Percentiles rank a stretch among this genome's conserved stretches.
phyloP scores from a whole-genome alignment of 768 basidiomycete genomes.

The Porphyrellus cyaneotinctus region DNA sequence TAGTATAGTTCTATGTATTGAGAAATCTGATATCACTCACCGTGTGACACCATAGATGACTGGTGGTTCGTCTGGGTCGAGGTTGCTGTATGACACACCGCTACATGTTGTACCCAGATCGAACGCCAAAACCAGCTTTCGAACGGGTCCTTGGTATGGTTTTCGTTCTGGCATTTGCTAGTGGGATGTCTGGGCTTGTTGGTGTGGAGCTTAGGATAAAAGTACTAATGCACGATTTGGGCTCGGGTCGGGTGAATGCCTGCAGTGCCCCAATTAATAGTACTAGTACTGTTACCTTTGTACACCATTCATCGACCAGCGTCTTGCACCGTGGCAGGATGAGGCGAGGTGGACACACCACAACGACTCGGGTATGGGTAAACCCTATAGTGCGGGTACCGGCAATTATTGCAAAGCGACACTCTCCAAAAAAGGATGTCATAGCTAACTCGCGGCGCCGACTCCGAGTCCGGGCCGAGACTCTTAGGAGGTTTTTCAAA shows the following conservation, averaged over 20 bases:
- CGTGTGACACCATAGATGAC: constrained; percentile 20
- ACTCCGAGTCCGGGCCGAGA: too few species aligned
- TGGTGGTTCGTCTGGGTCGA: constrained; percentile 29
- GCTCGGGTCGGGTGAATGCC: neutral
- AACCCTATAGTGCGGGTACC: too few species aligned
- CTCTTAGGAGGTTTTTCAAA: too few species aligned
- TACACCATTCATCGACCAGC: too few species aligned
- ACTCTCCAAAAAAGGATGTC: too few species aligned
- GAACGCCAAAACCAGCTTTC: constrained; percentile 46
- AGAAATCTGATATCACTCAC: constrained; percentile 9
- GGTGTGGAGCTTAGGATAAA: neutral
- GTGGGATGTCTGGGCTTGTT: neutral
- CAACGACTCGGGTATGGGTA: too few species aligned
- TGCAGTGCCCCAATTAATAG: neutral
- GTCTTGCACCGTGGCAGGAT: constrained; percentile 9
- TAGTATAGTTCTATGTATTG: neutral
- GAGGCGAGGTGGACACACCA: constrained; percentile 11
- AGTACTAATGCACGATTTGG: neutral
- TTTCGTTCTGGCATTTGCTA: constrained; percentile 28
- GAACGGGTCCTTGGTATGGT: constrained; percentile 38
- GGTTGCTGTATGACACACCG: constrained; percentile 42
- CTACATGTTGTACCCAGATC: constrained; percentile 53
- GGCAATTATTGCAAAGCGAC: too few species aligned
- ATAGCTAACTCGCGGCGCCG: too few species aligned
- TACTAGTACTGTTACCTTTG: neutral